A percentile compares a stretch with the other conserved stretches of the same genome.
These are phyloP conservation scores for Lojkania enalia DNA, from an alignment of 2,329 filamentous ascomycete species.

Conservation along the genomic window DNA sequence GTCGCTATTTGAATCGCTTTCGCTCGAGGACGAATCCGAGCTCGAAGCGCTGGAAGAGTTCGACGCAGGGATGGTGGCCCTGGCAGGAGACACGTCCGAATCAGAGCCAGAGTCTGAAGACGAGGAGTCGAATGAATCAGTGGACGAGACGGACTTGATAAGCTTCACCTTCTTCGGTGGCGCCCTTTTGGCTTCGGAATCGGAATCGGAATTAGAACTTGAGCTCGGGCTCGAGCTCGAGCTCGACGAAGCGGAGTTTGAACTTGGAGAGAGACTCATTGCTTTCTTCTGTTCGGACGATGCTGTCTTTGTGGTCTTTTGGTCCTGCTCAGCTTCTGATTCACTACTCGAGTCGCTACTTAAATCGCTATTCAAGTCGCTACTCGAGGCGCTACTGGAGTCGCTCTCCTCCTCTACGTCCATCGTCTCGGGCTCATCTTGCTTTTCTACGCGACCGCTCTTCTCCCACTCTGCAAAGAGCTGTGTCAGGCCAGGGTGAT, in stretches of 20 bases:
- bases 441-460: constrained; percentile 11
- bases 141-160: constrained; percentile 24
- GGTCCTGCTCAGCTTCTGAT: constrained; percentile 14
- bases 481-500: constrained; percentile 24
- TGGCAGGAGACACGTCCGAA: constrained; percentile 29
- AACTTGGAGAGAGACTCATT: not conserved
- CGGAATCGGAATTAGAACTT: constrained; percentile 43
- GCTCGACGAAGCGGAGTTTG: constrained; percentile 5
- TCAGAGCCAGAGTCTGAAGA: constrained; percentile 24
- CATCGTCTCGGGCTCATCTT: constrained; percentile 31
- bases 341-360: constrained; percentile 29
- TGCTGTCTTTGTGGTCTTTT: not conserved
- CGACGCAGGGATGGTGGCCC: constrained; percentile 33
- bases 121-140: constrained; percentile 21
- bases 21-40: constrained; percentile 24
- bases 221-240: constrained; percentile 25
- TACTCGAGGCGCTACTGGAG: constrained; percentile 29
- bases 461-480: constrained; percentile 37
- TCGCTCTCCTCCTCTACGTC: constrained; percentile 33
- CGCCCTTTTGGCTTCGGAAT: constrained; percentile 39
- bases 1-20: constrained; percentile 25
- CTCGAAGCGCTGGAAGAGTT: constrained; percentile 28
- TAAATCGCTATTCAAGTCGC: constrained; percentile 24
- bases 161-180: constrained; percentile 21
- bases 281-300: constrained; percentile 3